Evolutionary conservation across 2,329 filamentous ascomycete genomes (phyloP).

Genomic region (Grosmannia huntii): DNA sequence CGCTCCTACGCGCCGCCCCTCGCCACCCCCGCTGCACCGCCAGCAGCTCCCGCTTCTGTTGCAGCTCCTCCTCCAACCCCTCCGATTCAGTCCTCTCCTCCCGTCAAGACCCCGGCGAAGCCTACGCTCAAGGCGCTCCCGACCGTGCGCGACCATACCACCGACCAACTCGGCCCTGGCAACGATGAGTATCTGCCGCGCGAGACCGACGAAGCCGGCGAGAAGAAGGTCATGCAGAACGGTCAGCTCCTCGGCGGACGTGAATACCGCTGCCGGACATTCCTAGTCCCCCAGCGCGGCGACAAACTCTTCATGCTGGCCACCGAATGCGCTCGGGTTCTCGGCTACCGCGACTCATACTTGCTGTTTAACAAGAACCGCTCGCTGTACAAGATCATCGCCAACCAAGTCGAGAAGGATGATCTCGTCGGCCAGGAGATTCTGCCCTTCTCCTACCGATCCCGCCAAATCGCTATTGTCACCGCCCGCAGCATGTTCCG

Average conservation of each 20-base stretch:
- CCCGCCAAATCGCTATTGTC: conserved; percentile 96
- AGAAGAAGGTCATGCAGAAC: conserved; percentile 80
- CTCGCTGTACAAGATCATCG: conserved; percentile 95
- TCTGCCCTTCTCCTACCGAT: conserved; percentile 91
- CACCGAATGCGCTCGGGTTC: conserved; percentile 86
- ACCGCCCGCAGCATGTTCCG: conserved; percentile 97
- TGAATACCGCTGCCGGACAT: conserved; percentile 86
- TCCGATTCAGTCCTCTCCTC: conserved; percentile 38
- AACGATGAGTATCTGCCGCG: conserved; percentile 91
- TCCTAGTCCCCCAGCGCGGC: conserved; percentile 78
- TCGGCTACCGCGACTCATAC: conserved; percentile 96
- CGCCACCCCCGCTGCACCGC: conserved; percentile 11
- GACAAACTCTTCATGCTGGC: conserved; percentile 98
- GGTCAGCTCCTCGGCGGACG: conserved; percentile 72
- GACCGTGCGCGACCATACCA: conserved; percentile 93
- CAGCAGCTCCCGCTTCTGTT: conserved; percentile 34
- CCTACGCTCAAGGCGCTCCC: conserved; percentile 84
- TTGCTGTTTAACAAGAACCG: conserved; percentile 97
- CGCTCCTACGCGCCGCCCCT: conserved; percentile 21
- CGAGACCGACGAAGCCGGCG: conserved; percentile 83
- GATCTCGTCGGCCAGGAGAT: conserved; percentile 92
- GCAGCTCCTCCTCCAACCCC: conserved; percentile 20
- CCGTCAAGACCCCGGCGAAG: conserved; percentile 72
- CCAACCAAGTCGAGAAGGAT: conserved; percentile 90
- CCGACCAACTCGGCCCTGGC: conserved; percentile 78